These are phyloP conservation scores for Tulasnella sp. DNA, from an alignment of 768 basidiomycete genomes.

Conservation along the genomic window DNA sequence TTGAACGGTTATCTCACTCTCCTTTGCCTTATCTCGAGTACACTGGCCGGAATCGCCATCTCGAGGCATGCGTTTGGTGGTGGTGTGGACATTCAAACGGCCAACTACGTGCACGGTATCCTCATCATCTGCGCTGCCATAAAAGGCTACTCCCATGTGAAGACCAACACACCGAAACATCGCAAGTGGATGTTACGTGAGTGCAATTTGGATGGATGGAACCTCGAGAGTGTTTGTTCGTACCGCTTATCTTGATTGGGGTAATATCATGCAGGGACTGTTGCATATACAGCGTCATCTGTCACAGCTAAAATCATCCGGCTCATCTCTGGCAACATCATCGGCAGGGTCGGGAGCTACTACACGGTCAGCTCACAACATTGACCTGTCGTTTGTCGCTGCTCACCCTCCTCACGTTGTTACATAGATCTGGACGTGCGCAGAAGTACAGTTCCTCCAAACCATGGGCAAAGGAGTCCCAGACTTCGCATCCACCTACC, in stretches of 20 bases:
- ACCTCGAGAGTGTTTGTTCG: too few species aligned
- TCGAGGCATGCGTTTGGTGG: conserved; percentile 14
- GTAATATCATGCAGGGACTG: conserved; percentile 1
- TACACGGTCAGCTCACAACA: conserved; percentile 13
- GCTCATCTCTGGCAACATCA: background rate
- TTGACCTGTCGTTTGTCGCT: too few species aligned
- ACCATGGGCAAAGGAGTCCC: background rate
- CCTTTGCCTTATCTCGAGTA: background rate
- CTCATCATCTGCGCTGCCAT: background rate
- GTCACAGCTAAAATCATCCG: conserved; percentile 2
- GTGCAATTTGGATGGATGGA: background rate
- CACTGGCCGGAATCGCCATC: background rate
- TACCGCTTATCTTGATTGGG: too few species aligned
- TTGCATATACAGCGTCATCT: background rate
- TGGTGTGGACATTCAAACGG: background rate
- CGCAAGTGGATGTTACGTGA: conserved; percentile 16
- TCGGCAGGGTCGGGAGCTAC: background rate
- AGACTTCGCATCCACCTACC: background rate
- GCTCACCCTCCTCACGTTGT: background rate
- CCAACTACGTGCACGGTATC: background rate
- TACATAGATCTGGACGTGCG: conserved; percentile 9
- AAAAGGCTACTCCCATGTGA: background rate
- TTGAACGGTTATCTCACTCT: conserved; percentile 16
- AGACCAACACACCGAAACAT: conserved; percentile 8
- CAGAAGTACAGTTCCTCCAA: conserved; percentile 4